Evolutionary conservation across 1,284 basidiomycete genomes (phyloP).

Genomic region (Inonotus hispidus): DNA sequence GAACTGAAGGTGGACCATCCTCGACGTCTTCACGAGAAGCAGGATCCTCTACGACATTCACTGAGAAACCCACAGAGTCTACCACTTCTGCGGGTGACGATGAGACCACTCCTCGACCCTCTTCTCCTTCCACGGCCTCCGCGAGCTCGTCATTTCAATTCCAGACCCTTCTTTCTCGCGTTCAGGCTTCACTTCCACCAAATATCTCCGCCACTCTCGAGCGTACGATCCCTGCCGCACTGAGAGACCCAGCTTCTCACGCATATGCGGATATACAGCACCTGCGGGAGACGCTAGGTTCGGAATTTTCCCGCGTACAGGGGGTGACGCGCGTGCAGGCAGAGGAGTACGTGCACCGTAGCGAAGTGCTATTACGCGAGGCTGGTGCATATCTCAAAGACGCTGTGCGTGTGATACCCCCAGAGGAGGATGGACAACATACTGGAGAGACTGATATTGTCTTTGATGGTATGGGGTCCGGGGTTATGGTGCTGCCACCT

Average conservation of each 20-base stretch:
- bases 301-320: constrained; percentile 70
- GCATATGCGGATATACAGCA: constrained; percentile 63
- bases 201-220: constrained; percentile 67
- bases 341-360: constrained; percentile 78
- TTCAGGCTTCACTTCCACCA: constrained; percentile 67
- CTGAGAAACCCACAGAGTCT: constrained; percentile 21
- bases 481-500: constrained; percentile 70
- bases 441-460: constrained; percentile 39
- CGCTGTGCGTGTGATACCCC: constrained; percentile 86
- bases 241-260: constrained; percentile 48
- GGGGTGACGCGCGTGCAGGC: constrained; percentile 70
- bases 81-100: constrained; percentile 20
- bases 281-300: constrained; percentile 56
- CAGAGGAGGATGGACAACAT: constrained; percentile 39
- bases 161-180: constrained; percentile 58
- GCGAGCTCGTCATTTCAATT: constrained; percentile 30
- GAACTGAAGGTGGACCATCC: neutral
- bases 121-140: constrained; percentile 21
- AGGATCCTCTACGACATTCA: constrained; percentile 12
- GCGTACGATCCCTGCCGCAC: constrained; percentile 57
- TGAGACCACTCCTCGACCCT: constrained; percentile 4
- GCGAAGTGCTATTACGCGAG: constrained; percentile 69
- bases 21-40: constrained; percentile 18
- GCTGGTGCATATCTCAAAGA: constrained; percentile 75
- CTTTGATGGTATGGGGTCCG: constrained; percentile 70